A percentile compares a stretch with the other conserved stretches of the same genome.
Conservation (phyloP, 257 asterid genomes). For the Solanum sparsipilum region DNA sequence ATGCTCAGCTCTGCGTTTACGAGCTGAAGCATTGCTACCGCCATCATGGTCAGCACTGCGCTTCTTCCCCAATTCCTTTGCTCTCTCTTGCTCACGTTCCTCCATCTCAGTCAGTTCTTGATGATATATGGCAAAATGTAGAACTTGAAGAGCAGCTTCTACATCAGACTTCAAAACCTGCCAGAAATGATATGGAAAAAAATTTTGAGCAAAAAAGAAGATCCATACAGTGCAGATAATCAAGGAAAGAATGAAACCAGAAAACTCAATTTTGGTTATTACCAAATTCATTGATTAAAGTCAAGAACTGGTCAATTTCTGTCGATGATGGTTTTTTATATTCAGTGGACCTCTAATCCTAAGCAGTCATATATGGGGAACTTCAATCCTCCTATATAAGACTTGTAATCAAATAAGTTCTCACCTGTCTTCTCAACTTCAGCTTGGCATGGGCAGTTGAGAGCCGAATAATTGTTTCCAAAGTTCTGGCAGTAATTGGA, state of each 20-base stretch:
- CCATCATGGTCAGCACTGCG: conserved; percentile 34
- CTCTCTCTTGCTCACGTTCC: conserved; percentile 69
- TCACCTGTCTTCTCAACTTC: conserved; percentile 81
- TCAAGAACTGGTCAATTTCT: not conserved
- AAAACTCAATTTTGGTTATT: not conserved
- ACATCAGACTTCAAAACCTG: conserved; percentile 80
- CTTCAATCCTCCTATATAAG: not conserved
- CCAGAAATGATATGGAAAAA: not conserved
- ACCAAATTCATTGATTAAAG: not conserved
- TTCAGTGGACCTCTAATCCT: not conserved
- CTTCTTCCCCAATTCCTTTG: conserved; percentile 44
- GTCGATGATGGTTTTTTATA: not conserved
- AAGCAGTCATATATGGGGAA: not conserved
- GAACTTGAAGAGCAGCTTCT: conserved; percentile 88
- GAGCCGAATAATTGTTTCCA: conserved; percentile 87
- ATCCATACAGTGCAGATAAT: not conserved
- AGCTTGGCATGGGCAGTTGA: conserved; percentile 97
- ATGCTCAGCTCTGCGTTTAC: not conserved
- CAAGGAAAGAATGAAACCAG: not conserved
- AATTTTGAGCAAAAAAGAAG: not conserved
- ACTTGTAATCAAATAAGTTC: not conserved
- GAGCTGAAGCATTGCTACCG: conserved; percentile 21
- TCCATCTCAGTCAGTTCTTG: conserved; percentile 98
- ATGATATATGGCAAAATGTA: conserved; percentile 94
- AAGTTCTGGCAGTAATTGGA: conserved; percentile 94